phyloP scores from a whole-genome alignment of 306 rosid genomes.

The Trifolium fragiferum region DNA sequence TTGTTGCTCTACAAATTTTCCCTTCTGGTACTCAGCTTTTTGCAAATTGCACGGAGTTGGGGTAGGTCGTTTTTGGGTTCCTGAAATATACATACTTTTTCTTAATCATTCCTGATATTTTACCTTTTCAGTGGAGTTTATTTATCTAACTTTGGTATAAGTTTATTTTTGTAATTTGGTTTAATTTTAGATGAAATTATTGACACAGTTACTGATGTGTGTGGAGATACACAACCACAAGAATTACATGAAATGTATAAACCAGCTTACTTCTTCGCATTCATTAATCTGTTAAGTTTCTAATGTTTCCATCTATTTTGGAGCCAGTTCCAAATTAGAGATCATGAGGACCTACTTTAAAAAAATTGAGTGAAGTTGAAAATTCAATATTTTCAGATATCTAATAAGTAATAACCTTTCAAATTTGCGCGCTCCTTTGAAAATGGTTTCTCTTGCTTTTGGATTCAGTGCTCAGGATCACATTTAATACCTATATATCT shows the following conservation, averaged over 20 bases:
- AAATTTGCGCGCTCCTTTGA: background rate
- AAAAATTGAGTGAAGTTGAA: background rate
- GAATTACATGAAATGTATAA: conserved; percentile 4
- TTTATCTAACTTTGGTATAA: conserved; percentile 12
- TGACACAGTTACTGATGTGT: conserved; percentile 1
- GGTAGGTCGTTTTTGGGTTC: conserved; percentile 19
- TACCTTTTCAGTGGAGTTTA: background rate
- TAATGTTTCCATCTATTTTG: conserved; percentile 13
- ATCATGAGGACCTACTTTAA: background rate
- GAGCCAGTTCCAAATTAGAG: background rate
- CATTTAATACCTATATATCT: background rate
- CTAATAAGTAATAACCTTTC: background rate
- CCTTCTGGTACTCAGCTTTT: conserved; percentile 8
- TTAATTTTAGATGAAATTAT: conserved; percentile 9
- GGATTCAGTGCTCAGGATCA: background rate
- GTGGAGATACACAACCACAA: background rate
- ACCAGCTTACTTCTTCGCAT: conserved; percentile 5
- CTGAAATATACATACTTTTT: conserved; percentile 1
- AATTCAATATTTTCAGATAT: background rate
- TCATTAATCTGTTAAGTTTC: conserved; percentile 3
- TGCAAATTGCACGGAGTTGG: background rate
- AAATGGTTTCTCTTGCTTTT: background rate
- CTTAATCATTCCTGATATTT: background rate
- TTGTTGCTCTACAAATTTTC: background rate
- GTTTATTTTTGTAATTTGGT: background rate